Base-by-base conservation (phyloP, 2,329 filamentous ascomycete species). In the Helminthosporium solani region DNA sequence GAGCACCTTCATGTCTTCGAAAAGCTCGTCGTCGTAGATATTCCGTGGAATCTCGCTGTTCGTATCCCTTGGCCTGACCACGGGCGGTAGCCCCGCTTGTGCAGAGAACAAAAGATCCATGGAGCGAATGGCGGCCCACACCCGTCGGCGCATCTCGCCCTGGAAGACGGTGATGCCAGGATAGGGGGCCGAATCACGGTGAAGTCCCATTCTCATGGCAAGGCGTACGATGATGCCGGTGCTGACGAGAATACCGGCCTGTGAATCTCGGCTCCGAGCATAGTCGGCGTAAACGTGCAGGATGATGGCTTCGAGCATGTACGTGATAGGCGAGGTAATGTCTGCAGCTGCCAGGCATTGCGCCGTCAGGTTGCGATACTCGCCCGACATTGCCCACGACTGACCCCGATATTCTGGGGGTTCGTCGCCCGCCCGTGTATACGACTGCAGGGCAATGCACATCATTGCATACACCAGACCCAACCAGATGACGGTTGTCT, bases 1-100 rank as follows among this genome's bases (percentile, higher is more conserved):
- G 8, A 92, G 68, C 7, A 78, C 72, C 54, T 84, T 86, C 52
- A 83, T 86, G 18, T 82, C 79, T 2, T 86, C 84, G 37, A 84
- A 79, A 31, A 94, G 84, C 55, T 92, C 88, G 52, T 91, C 87
- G 56, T 94, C 88, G 63, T 88, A 88, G 14, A 92, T 79, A 60
- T 92, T 94, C 46, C 84, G 81, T 1, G 88, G 88, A 5, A 88
- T 72, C 56, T 86, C 79, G 0, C 87, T 86, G 60, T 94, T 89
- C 44, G 84, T 90, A 61, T 90, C 85, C 38, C 86, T 78, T 11
- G 86, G 79, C 52, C 86, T 81, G 20, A 91, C 84, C 78, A 91
- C 90, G 3, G 73, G 72, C 18, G 76, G 77, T 19, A 81, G 54
- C 12, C 79, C 79, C 50, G 81, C 75, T 60, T 90, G 86, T 50